Evolutionary conservation across 495 filamentous ascomycete genomes (phyloP).

Genomic region (Aspergillus incahuasiensis): DNA sequence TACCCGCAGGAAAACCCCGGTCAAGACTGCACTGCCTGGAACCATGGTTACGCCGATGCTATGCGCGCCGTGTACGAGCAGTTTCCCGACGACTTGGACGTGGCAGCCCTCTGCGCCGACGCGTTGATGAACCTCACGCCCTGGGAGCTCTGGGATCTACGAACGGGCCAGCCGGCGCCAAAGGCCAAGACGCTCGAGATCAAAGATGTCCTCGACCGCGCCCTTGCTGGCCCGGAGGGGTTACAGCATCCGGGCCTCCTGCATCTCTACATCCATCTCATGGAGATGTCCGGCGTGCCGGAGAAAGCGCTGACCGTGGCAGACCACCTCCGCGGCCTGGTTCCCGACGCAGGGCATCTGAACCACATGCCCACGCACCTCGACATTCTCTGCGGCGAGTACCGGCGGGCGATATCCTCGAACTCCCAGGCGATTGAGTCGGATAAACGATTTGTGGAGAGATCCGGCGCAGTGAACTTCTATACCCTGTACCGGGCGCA

Average conservation of each 20-base stretch:
- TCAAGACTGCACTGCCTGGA: slow-evolving; percentile 48
- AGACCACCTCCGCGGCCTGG: slow-evolving; percentile 55
- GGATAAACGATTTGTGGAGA: slow-evolving; percentile 54
- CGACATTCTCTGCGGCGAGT: slow-evolving; percentile 64
- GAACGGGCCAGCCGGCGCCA: slow-evolving; percentile 50
- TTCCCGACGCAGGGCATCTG: slow-evolving; percentile 66
- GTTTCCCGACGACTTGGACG: slow-evolving; percentile 55
- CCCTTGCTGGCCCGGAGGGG: slow-evolving; percentile 39
- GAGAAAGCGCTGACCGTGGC: slow-evolving; percentile 53
- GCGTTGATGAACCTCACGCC: slow-evolving; percentile 66
- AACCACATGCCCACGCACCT: slow-evolving; percentile 70
- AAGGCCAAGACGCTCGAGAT: slow-evolving; percentile 54
- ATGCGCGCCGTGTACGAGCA: slow-evolving; percentile 53
- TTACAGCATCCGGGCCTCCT: slow-evolving; percentile 56
- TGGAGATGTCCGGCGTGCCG: slow-evolving; percentile 65
- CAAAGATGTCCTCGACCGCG: slow-evolving; percentile 50
- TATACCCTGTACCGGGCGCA: slow-evolving; percentile 66
- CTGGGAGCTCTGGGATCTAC: slow-evolving; percentile 62
- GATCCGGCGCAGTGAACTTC: slow-evolving; percentile 52
- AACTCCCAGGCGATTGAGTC: slow-evolving; percentile 60
- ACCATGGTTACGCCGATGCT: slow-evolving; percentile 53
- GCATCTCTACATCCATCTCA: slow-evolving; percentile 68
- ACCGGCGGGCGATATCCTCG: slow-evolving; percentile 53
- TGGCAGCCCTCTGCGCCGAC: slow-evolving; percentile 59
- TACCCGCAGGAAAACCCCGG: slow-evolving; percentile 44